These are phyloP conservation scores for Pestalotiopsis sp. DNA, from an alignment of 2,329 filamentous ascomycete species.

Conservation along the genomic window DNA sequence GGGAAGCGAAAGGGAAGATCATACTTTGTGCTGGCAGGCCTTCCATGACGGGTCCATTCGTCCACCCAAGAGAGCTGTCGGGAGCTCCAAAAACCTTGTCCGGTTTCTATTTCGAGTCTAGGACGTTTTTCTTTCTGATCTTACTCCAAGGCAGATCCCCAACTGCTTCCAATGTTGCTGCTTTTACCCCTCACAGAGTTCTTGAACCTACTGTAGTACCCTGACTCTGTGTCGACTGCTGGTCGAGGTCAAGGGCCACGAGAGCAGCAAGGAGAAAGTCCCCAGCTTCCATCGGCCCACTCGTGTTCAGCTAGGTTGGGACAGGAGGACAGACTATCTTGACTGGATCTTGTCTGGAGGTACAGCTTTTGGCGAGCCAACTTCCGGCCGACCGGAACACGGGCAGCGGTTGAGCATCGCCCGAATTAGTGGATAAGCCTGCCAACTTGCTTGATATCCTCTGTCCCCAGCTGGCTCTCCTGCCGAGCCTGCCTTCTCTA, in stretches of 20 bases:
- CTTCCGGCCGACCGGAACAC: neutral
- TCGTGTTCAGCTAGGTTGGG: neutral
- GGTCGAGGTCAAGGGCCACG: too few species aligned
- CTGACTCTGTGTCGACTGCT: neutral
- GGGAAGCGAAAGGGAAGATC: neutral
- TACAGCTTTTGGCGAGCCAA: neutral
- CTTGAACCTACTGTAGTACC: neutral
- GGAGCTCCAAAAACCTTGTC: neutral
- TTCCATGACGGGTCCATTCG: neutral
- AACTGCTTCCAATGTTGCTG: too few species aligned
- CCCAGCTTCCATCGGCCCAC: neutral
- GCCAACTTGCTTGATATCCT: neutral
- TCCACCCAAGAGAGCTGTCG: neutral
- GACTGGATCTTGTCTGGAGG: too few species aligned
- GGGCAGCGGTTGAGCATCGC: neutral
- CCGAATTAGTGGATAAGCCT: neutral
- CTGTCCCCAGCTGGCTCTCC: neutral
- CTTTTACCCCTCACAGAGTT: neutral
- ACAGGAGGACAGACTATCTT: too few species aligned
- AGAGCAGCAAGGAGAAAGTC: too few species aligned
- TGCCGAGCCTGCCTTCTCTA: neutral
- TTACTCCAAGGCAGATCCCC: too few species aligned
- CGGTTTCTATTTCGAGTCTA: neutral
- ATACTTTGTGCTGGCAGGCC: neutral
- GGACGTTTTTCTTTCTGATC: neutral